Evolutionary conservation across 345 rosid genomes (phyloP).

Genomic region (Eutrema yunnanense): DNA sequence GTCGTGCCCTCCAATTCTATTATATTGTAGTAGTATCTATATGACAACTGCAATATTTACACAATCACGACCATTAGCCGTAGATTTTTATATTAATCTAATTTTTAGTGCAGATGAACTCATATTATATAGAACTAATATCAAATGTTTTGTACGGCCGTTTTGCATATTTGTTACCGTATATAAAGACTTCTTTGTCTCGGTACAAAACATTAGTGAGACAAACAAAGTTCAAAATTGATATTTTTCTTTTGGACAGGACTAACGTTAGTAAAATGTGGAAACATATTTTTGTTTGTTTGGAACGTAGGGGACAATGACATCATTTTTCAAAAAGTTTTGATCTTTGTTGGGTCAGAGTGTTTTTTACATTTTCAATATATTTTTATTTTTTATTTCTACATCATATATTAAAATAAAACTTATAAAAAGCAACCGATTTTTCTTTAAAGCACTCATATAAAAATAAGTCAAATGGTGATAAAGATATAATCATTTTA

Average conservation of each 20-base stretch:
- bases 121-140: background rate
- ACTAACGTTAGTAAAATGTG: background rate
- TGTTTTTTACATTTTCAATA: background rate
- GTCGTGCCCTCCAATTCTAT: background rate
- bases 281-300: background rate
- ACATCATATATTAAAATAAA: background rate
- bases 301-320: slow-evolving; percentile 6
- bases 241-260: background rate
- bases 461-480: background rate
- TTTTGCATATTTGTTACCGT: background rate
- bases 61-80: background rate
- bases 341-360: background rate
- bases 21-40: background rate
- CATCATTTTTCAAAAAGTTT: background rate
- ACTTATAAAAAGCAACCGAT: background rate
- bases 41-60: background rate
- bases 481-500: background rate
- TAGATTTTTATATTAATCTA: background rate
- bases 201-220: background rate
- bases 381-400: background rate
- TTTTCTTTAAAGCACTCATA: background rate
- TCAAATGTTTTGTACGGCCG: background rate
- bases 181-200: background rate
- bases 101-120: background rate
- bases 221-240: background rate